Evolutionary conservation across 2,329 filamentous ascomycete species (phyloP).

Genomic region (Xylariaceae sp.): DNA sequence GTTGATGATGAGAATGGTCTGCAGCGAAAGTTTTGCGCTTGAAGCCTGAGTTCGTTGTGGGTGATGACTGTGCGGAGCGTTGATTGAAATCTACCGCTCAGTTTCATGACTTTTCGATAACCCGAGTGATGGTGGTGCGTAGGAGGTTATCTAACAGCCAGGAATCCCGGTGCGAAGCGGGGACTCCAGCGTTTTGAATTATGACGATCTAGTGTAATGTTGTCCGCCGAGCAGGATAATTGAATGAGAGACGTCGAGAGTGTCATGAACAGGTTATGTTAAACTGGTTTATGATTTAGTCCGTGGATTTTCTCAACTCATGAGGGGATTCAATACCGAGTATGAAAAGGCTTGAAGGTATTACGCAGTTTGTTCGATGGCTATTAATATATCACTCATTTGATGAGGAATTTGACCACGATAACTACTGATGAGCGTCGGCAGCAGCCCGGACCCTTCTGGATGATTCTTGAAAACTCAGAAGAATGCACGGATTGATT

Average conservation of each 20-base stretch:
- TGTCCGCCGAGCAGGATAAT: no score
- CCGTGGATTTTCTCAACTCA: neutral
- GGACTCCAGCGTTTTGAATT: conserved; percentile 3
- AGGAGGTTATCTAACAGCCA: neutral
- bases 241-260: no score
- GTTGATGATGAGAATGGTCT: neutral
- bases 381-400: neutral
- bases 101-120: conserved; percentile 6
- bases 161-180: neutral
- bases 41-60: neutral
- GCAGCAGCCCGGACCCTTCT: neutral
- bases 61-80: neutral
- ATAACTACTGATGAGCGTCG: neutral
- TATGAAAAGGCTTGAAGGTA: neutral
- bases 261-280: neutral
- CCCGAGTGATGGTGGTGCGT: neutral
- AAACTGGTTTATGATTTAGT: neutral
- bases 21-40: neutral
- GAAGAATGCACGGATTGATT: neutral
- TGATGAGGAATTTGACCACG: neutral
- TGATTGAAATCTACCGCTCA: conserved; percentile 2
- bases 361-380: neutral
- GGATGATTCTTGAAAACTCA: conserved; percentile 4
- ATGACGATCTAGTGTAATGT: neutral
- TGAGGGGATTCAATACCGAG: neutral